Evolutionary conservation across 2,329 filamentous ascomycete genomes (phyloP).

Genomic region (Neofusicoccum parvum): DNA sequence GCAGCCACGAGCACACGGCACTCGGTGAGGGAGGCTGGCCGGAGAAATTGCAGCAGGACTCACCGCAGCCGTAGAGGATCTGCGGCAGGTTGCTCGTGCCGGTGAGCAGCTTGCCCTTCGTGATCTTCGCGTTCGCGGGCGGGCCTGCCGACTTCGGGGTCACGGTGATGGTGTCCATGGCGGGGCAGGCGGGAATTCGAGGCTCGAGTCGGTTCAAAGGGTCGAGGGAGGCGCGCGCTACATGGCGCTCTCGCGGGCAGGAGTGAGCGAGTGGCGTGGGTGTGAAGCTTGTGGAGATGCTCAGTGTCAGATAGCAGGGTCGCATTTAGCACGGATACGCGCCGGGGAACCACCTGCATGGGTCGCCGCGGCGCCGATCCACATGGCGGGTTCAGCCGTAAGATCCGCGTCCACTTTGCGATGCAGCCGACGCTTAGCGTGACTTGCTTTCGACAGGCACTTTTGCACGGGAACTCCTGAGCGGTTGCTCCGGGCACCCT

Average conservation of each 20-base stretch:
- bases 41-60: not conserved
- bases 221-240: slow-evolving; percentile 12
- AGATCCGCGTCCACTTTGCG: slow-evolving; percentile 15
- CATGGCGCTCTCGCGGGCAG: slow-evolving; percentile 13
- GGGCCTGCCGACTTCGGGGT: slow-evolving; percentile 40
- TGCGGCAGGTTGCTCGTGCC: slow-evolving; percentile 41
- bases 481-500: too few relatives aligned
- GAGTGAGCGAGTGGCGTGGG: not conserved
- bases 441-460: too few relatives aligned
- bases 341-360: slow-evolving; percentile 18
- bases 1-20: not conserved
- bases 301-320: slow-evolving; percentile 17
- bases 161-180: slow-evolving; percentile 39
- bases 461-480: too few relatives aligned
- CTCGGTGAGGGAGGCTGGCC: not conserved
- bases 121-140: slow-evolving; percentile 30
- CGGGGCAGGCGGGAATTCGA: not conserved
- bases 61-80: slow-evolving; percentile 48
- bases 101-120: slow-evolving; percentile 42
- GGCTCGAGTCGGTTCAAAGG: not conserved
- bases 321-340: slow-evolving; percentile 14
- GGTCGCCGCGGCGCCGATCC: slow-evolving; percentile 14
- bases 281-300: not conserved
- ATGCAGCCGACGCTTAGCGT: too few relatives aligned
- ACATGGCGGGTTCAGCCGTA: slow-evolving; percentile 8